A percentile compares a stretch with the other conserved stretches of the same genome.
Conservation (phyloP, 176 grass and related monocot genomes). For the Bromus sterilis region DNA sequence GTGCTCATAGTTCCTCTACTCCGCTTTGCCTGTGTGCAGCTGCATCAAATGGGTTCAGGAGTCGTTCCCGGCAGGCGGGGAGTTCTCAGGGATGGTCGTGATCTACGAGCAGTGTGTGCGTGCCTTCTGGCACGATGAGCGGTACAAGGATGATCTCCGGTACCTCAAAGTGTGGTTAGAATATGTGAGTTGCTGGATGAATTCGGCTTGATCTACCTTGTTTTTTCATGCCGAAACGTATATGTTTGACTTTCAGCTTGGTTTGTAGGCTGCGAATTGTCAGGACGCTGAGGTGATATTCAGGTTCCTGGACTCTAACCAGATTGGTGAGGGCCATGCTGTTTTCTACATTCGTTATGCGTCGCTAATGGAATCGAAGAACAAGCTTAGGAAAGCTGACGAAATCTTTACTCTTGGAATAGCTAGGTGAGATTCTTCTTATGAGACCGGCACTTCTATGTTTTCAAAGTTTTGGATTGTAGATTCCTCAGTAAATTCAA, state of each 20-base stretch:
- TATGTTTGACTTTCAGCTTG: background rate
- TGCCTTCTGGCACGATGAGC: conserved; percentile 71
- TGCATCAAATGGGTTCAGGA: conserved; percentile 99
- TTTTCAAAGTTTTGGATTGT: background rate
- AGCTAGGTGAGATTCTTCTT: conserved; percentile 56
- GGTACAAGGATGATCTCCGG: conserved; percentile 82
- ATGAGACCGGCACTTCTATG: background rate
- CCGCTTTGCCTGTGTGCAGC: conserved; percentile 28
- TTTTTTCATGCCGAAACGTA: background rate
- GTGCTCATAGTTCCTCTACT: background rate
- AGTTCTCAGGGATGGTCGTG: conserved; percentile 79
- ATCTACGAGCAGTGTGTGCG: conserved; percentile 97
- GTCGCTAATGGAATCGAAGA: conserved; percentile 60
- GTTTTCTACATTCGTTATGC: conserved; percentile 73
- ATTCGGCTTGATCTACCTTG: background rate
- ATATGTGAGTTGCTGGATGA: conserved; percentile 55
- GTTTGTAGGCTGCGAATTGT: conserved; percentile 66
- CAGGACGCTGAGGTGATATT: conserved; percentile 76
- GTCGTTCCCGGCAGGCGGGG: conserved; percentile 78
- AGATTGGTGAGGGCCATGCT: conserved; percentile 71
- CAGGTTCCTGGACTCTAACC: conserved; percentile 70
- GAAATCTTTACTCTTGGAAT: conserved; percentile 82
- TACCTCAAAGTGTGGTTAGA: conserved; percentile 99
- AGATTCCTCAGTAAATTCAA: background rate
- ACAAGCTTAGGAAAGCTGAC: conserved; percentile 75